Base-by-base conservation (phyloP, 2,329 filamentous ascomycete genomes). In the Neophaeococcomyces aloes region DNA sequence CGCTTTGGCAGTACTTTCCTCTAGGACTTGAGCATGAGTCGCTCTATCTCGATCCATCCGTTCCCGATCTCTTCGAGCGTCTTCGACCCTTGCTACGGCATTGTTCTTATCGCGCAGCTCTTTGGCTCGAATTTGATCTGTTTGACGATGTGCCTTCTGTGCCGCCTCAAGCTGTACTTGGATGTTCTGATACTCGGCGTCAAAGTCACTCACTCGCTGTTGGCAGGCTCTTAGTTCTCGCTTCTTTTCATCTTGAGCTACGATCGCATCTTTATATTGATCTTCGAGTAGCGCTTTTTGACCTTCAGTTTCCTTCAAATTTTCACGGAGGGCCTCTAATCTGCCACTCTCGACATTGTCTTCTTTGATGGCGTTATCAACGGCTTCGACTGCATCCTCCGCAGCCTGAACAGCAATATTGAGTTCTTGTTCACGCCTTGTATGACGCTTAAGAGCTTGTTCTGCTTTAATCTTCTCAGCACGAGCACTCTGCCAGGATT, bases 281-380 rank as follows among this genome's bases (percentile, higher is more conserved):
- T 60, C 64, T 47, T 67, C 59, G 29, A 64, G 53, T 4, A 66
- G 47, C n/a, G 56, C 53, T 39, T 63, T 60, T 15, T 73, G 67
- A n/a, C 64, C 63, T 58, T 75, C 61, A 56, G 57, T 78, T 6
- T 79, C 75, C 44, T 68, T 63, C 1, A 93, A 69, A 37, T 76
- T 67, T 13, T 67, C 61, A 43, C 73, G 73, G 2, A 86, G 65
- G 10, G 65, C 65, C 35, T 78, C 72, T 1, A 89, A 65, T 41
- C 72, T 71, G 38, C 76, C 79, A 56, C 86, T 85, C 43, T 78
- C 76, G 2, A 81, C 68, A 39, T 63, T 65, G 45, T 75, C 71
- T 44, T 65, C 66, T 15, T 77, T 74, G 33, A 79, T 65, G 10
- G 74, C 80, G 47, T 83, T 71, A 49, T 86, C 79, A 30, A 93